Conservation (phyloP, 1,284 basidiomycete species). For the Macrocystidia cucumis region DNA sequence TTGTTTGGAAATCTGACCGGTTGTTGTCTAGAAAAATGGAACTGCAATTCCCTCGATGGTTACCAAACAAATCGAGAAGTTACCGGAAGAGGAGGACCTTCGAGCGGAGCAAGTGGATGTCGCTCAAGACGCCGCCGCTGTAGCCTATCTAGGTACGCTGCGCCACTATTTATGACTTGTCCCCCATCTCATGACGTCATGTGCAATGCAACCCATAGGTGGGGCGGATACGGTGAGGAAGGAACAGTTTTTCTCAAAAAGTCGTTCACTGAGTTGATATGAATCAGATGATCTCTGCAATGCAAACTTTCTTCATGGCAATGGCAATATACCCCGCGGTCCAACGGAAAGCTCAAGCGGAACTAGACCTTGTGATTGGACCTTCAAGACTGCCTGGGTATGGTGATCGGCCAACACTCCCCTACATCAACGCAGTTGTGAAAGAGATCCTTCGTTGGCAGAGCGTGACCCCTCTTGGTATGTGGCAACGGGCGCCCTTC, state of each 20-base stretch:
- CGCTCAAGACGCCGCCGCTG: slow-evolving; percentile 13
- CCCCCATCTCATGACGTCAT: no score
- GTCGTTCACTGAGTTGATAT: no score
- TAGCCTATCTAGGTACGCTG: slow-evolving; percentile 15
- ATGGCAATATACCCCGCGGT: slow-evolving; percentile 35
- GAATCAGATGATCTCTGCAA: slow-evolving; percentile 2
- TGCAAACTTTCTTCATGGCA: slow-evolving; percentile 20
- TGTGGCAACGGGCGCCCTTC: no score
- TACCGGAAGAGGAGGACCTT: slow-evolving; percentile 11
- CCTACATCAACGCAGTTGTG: slow-evolving; percentile 18
- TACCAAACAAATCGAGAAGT: slow-evolving; percentile 10
- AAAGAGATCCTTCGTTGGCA: no score
- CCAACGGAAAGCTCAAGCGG: slow-evolving; percentile 31
- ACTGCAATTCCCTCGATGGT: slow-evolving; percentile 8
- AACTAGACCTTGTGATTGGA: slow-evolving; percentile 33
- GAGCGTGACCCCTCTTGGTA: no score
- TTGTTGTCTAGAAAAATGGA: slow-evolving; percentile 5
- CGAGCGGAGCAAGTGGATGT: slow-evolving; percentile 13
- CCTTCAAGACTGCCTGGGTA: slow-evolving; percentile 29
- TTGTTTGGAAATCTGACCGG: no score
- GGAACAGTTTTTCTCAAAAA: no score
- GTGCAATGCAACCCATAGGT: not conserved
- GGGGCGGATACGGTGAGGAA: slow-evolving; percentile 1
- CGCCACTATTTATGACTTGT: no score
- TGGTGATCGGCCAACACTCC: slow-evolving; percentile 15